These are phyloP conservation scores for Hypoxylon cercidicola DNA, from an alignment of 495 filamentous ascomycete genomes.

Conservation along the genomic window DNA sequence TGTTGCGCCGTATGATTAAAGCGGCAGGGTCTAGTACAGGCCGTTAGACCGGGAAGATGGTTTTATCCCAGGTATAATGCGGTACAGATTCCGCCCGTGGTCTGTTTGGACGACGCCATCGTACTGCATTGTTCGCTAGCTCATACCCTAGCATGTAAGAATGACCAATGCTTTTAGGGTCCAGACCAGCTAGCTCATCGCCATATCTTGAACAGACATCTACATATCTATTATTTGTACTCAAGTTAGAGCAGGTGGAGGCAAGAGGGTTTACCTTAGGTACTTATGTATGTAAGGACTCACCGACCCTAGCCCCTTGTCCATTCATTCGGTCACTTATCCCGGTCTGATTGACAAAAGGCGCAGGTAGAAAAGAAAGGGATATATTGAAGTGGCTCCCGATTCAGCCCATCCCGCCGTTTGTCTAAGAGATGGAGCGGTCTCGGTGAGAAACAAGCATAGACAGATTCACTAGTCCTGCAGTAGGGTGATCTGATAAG, in stretches of 20 bases:
- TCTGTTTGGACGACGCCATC: slow-evolving; percentile 21
- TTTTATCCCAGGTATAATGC: slow-evolving; percentile 1
- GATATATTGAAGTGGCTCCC: slow-evolving; percentile 7
- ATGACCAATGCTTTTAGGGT: slow-evolving; percentile 16
- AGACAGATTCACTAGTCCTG: too few relatives aligned
- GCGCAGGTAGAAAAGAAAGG: too few relatives aligned
- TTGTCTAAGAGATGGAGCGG: neutral
- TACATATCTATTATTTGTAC: too few relatives aligned
- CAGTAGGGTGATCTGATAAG: slow-evolving; percentile 39
- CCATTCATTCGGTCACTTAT: too few relatives aligned
- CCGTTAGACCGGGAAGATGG: slow-evolving; percentile 1
- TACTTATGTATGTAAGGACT: too few relatives aligned
- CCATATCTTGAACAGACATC: slow-evolving; percentile 13
- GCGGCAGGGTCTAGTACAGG: slow-evolving; percentile 21
- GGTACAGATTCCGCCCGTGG: slow-evolving; percentile 2
- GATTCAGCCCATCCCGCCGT: neutral
- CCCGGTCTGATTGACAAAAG: too few relatives aligned
- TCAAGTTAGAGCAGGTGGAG: slow-evolving; percentile 12
- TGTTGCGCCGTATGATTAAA: slow-evolving; percentile 24
- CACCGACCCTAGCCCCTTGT: too few relatives aligned
- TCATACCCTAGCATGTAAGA: slow-evolving; percentile 25
- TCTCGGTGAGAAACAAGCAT: neutral
- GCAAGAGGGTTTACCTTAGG: too few relatives aligned
- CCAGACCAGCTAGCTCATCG: too few relatives aligned
- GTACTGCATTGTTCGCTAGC: slow-evolving; percentile 24